phyloP scores from a whole-genome alignment of 2,329 filamentous ascomycete species.

The Trichoderma endophyticum region DNA sequence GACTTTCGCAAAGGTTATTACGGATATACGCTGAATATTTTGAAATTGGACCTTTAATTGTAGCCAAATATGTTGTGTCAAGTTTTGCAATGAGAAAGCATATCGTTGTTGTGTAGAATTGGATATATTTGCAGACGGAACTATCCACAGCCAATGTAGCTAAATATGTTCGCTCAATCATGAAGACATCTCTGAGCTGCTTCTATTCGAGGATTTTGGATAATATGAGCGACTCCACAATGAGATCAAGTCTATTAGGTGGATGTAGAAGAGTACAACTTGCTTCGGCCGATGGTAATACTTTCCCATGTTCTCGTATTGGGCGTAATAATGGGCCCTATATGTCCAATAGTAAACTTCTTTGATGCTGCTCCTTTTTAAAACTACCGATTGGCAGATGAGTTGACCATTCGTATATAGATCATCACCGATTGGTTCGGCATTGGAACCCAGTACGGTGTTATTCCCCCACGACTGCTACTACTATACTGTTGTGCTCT shows the following conservation, averaged over 20 bases:
- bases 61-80: background rate
- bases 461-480: background rate
- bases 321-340: background rate
- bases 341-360: background rate
- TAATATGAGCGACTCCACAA: background rate
- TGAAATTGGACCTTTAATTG: background rate
- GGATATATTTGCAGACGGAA: too few relatives aligned
- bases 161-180: too few relatives aligned
- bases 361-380: background rate
- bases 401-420: background rate
- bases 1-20: accelerated
- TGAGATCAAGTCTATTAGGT: background rate
- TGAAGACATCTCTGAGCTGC: background rate
- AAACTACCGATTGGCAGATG: background rate
- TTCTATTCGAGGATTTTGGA: background rate
- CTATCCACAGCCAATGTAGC: too few relatives aligned
- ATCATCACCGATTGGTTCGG: background rate
- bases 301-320: background rate
- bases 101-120: too few relatives aligned
- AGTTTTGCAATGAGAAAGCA: background rate
- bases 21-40: accelerated
- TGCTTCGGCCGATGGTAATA: background rate
- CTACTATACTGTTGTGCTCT: too few relatives aligned
- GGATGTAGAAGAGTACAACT: background rate
- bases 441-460: background rate